Percentiles rank a stretch among this genome's conserved stretches.
phyloP scores from a whole-genome alignment of 768 basidiomycete species.

The Myochromella boudieri region DNA sequence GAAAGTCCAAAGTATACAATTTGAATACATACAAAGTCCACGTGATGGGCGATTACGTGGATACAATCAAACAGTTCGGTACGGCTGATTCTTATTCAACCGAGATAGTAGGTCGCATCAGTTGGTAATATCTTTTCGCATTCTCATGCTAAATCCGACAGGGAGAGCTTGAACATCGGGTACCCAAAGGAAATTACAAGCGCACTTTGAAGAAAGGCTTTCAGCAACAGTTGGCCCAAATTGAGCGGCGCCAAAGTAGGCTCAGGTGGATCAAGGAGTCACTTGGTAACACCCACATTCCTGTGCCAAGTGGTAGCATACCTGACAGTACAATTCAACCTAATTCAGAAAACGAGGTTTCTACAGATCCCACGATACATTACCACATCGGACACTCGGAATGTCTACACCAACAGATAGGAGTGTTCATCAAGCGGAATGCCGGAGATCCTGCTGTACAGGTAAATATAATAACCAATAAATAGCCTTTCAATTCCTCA shows the following conservation, averaged over 20 bases:
- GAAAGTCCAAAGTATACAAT: constrained; percentile 6
- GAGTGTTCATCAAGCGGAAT: background rate
- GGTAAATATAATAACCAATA: background rate
- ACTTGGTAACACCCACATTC: too few relatives aligned
- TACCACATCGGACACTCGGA: background rate
- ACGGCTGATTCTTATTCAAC: constrained; percentile 35
- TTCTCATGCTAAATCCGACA: background rate
- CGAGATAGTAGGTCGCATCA: constrained; percentile 23
- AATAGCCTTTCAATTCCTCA: background rate
- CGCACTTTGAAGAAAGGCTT: constrained; percentile 3
- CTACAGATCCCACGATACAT: background rate
- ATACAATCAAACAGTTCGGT: constrained; percentile 21
- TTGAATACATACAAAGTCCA: constrained; percentile 30
- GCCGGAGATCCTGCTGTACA: background rate
- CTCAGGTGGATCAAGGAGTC: too few relatives aligned
- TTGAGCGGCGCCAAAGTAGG: constrained; percentile 4
- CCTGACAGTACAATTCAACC: too few relatives aligned
- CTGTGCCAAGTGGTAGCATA: too few relatives aligned
- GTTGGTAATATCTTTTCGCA: background rate
- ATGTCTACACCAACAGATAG: background rate
- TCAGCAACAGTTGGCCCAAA: background rate
- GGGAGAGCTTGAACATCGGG: constrained; percentile 9
- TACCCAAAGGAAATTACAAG: background rate
- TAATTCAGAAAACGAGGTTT: too few relatives aligned
- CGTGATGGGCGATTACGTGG: constrained; percentile 25